phyloP scores from a whole-genome alignment of 78 protist genomes.

The Dictyostelium brefeldianum region DNA sequence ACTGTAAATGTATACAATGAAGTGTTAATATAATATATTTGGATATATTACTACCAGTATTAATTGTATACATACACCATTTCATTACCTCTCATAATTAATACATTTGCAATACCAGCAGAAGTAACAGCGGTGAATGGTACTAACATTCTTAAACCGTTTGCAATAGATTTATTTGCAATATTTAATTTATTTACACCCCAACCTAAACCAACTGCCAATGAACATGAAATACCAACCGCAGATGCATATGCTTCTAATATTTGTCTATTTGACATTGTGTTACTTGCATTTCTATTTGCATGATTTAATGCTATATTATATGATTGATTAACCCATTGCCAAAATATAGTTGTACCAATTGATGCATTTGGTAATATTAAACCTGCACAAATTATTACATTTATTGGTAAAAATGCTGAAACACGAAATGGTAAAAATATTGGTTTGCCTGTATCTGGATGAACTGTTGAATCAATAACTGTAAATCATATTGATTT shows the following conservation, averaged over 20 bases:
- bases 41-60: too few species aligned
- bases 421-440: conserved; percentile 86
- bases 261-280: conserved; percentile 71
- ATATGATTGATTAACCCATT: conserved; percentile 90
- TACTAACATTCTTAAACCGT: conserved; percentile 67
- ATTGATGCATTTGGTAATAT: conserved; percentile 64
- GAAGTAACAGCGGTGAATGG: conserved; percentile 84
- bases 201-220: conserved; percentile 81
- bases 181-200: conserved; percentile 54
- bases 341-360: conserved; percentile 84
- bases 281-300: conserved; percentile 85
- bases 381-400: conserved; percentile 81
- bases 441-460: conserved; percentile 87
- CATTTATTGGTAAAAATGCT: conserved; percentile 85
- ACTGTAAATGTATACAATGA: neutral
- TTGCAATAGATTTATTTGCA: conserved; percentile 3
- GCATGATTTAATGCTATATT: conserved; percentile 85
- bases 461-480: conserved; percentile 84
- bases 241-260: conserved; percentile 54
- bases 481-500: neutral
- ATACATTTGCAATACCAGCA: conserved; percentile 84
- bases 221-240: conserved; percentile 81
- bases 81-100: conserved; percentile 83
- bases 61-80: conserved; percentile 28
- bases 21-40: neutral